Conservation (phyloP, 2,329 filamentous ascomycete genomes). For the Epichloe bromicola region DNA sequence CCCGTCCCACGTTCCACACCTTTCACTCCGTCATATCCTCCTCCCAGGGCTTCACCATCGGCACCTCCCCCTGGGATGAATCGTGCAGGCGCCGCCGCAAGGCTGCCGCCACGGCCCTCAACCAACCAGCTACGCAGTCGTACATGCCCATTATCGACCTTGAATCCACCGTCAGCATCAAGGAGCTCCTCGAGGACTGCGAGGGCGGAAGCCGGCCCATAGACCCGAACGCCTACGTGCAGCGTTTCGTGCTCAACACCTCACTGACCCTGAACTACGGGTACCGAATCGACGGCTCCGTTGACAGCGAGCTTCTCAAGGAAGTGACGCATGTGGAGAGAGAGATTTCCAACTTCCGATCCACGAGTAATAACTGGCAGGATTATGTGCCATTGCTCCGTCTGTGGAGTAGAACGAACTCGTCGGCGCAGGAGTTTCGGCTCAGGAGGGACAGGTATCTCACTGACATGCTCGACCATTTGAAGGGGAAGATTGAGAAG, state of each 20-base stretch:
- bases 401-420: slow-evolving; percentile 47
- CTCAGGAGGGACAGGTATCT: slow-evolving; percentile 54
- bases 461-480: slow-evolving; percentile 52
- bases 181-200: slow-evolving; percentile 55
- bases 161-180: slow-evolving; percentile 58
- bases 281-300: slow-evolving; percentile 57
- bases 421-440: slow-evolving; percentile 51
- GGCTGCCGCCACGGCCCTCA: slow-evolving; percentile 66
- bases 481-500: slow-evolving; percentile 25
- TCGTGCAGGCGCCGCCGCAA: slow-evolving; percentile 66
- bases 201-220: slow-evolving; percentile 49
- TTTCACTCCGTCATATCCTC: slow-evolving; percentile 69
- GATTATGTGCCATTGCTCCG: slow-evolving; percentile 71
- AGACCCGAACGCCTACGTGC: slow-evolving; percentile 61
- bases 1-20: slow-evolving; percentile 64
- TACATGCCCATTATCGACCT: slow-evolving; percentile 78
- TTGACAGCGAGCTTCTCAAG: slow-evolving; percentile 51
- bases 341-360: slow-evolving; percentile 61
- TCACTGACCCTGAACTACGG: slow-evolving; percentile 71
- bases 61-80: slow-evolving; percentile 74
- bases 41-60: slow-evolving; percentile 70
- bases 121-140: slow-evolving; percentile 60
- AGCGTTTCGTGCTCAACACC: slow-evolving; percentile 65
- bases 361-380: slow-evolving; percentile 72
- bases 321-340: slow-evolving; percentile 69